Evolutionary conservation across 2,329 filamentous ascomycete genomes (phyloP), one percentile per base, ranked within the genome.

Genomic region (Pyrenophora teres): DNA sequence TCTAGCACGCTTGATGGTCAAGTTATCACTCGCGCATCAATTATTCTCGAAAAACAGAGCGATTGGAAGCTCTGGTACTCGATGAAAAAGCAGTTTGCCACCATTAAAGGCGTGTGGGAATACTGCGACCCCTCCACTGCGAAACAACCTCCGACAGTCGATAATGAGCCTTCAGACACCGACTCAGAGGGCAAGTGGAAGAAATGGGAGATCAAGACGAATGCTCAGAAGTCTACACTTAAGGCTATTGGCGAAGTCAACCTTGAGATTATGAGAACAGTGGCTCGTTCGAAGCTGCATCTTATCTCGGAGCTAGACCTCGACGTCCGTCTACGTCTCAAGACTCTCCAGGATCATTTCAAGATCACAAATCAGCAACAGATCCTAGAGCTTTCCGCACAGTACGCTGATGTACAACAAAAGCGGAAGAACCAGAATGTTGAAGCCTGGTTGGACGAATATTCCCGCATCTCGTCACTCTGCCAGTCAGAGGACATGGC

Each of bases 91-190:
- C 25, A 39, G 25, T 46, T 39, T 8, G 36, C 43, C 15, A 39
- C 43, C 15, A 12, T 46, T 13, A 46, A 46, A 23, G 43, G 43
- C 23, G 43, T 46, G 25, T 46, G 16, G 43, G 25, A 39, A 39
- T 46, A 46, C 43, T 46, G 36, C 36, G 18, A 46, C 13, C 35
- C 43, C 9, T 31, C 23, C 12, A 39, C 16, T 15, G 23, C 12
- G 2, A 46, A 39, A 8, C 35, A 19, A 39, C 35, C 43, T 46
- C 21, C 13, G n/a, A 21, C 6, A 4, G 32, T 32, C 19, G 25
- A 46, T 16, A 21, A 39, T n/a, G 25, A 19, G 25, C 25, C 25
- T 21, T 31, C 10, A 23, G 43, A 46, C 35, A 21, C 10, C 5
- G 21, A 2, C 9, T 45, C 16, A 37, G 42, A 45, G 1, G 8